phyloP scores from a whole-genome alignment of 1,139 yeast genomes.

The Scheffersomyces lignicola region DNA sequence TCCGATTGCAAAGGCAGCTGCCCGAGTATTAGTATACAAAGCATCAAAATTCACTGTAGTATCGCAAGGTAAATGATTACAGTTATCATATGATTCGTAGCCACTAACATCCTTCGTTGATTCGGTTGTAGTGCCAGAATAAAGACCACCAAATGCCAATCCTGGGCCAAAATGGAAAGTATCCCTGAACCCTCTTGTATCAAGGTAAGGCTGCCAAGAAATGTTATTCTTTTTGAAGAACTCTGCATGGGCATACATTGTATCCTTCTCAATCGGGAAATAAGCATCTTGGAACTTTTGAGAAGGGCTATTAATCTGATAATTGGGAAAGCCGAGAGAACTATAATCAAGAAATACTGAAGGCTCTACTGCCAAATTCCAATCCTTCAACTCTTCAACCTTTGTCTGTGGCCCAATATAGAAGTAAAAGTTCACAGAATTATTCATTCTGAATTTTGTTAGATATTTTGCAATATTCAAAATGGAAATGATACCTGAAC shows the following conservation, averaged over 20 bases:
- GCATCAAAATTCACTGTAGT: slow-evolving; percentile 1
- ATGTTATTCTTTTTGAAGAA: neutral
- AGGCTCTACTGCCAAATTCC: too few species aligned
- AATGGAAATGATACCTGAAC: slow-evolving; percentile 80
- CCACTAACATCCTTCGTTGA: too few species aligned
- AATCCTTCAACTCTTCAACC: too few species aligned
- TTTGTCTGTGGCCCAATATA: slow-evolving; percentile 97
- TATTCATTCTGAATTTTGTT: slow-evolving; percentile 68
- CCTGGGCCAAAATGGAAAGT: too few species aligned
- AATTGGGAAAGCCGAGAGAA: too few species aligned
- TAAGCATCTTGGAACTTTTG: too few species aligned
- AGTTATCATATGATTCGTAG: slow-evolving; percentile 1
- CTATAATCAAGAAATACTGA: too few species aligned
- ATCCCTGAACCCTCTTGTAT: too few species aligned
- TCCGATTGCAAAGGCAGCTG: slow-evolving; percentile 13
- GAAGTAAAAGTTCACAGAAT: slow-evolving; percentile 78
- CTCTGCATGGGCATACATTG: slow-evolving; percentile 10
- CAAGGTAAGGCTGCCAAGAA: neutral
- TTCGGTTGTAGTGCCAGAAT: too few species aligned
- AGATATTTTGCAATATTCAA: slow-evolving; percentile 79
- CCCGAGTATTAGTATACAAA: neutral
- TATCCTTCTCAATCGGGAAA: too few species aligned
- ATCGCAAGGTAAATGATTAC: neutral
- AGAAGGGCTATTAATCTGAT: too few species aligned
- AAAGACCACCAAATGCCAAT: too few species aligned